Conservation (phyloP, 805 yeast genomes). For the Kluyveromyces lactis region DNA sequence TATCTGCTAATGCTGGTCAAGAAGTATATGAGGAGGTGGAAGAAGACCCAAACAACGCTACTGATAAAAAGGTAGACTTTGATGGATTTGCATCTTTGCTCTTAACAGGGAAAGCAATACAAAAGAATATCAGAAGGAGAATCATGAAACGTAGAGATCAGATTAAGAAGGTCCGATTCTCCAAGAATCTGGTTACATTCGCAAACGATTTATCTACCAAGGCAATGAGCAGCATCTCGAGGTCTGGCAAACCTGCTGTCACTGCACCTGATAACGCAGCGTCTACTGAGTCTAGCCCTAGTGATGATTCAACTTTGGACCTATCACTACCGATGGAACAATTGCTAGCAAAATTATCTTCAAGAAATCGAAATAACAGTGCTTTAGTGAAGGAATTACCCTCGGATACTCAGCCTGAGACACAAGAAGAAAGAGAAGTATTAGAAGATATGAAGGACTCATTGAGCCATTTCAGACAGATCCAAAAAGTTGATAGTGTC, state of each 20-base stretch:
- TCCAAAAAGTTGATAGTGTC: constrained; percentile 67
- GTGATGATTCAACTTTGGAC: constrained; percentile 36
- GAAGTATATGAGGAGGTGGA: constrained; percentile 38
- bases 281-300: constrained; percentile 12
- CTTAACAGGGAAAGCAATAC: constrained; percentile 71
- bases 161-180: constrained; percentile 62
- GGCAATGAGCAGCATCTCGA: constrained; percentile 5
- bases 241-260: background rate
- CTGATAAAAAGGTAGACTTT: constrained; percentile 51
- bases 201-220: constrained; percentile 15
- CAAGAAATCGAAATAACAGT: constrained; percentile 16
- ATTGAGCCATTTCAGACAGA: constrained; percentile 64
- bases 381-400: constrained; percentile 27
- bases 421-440: constrained; percentile 62
- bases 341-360: constrained; percentile 40
- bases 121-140: constrained; percentile 31
- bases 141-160: constrained; percentile 29
- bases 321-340: constrained; percentile 73
- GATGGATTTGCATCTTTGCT: constrained; percentile 81
- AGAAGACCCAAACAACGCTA: constrained; percentile 18
- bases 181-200: constrained; percentile 51
- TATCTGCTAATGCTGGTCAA: constrained; percentile 48
- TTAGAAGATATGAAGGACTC: constrained; percentile 69
- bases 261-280: background rate
- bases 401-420: constrained; percentile 28